Evolutionary conservation across 345 rosid genomes (phyloP).

Genomic region (Eucalyptus tenuipes): DNA sequence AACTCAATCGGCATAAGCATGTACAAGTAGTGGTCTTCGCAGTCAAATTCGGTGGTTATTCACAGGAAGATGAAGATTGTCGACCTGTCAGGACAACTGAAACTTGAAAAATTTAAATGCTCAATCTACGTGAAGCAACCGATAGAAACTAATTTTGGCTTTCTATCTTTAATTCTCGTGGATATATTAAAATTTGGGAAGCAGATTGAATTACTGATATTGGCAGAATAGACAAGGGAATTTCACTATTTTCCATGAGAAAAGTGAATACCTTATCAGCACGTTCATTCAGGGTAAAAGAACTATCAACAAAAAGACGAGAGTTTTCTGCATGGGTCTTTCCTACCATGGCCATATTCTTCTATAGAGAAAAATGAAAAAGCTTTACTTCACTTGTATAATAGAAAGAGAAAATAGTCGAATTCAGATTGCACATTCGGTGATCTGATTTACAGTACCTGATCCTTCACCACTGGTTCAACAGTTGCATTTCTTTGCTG

Average conservation of each 20-base stretch:
- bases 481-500: slow-evolving; percentile 6
- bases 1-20: neutral
- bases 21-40: neutral
- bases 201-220: neutral
- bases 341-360: neutral
- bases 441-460: slow-evolving; percentile 25
- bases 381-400: neutral
- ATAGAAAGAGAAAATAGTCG: neutral
- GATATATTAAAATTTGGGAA: neutral
- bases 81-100: neutral
- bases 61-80: neutral
- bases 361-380: neutral
- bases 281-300: neutral
- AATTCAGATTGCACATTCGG: neutral
- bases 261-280: slow-evolving; percentile 21
- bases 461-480: slow-evolving; percentile 19
- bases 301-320: slow-evolving; percentile 7
- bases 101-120: neutral
- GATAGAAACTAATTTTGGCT: neutral
- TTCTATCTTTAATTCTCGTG: neutral
- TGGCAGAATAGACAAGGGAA: neutral
- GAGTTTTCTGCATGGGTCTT: slow-evolving; percentile 8
- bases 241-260: neutral
- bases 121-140: neutral
- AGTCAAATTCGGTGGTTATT: neutral